Conservation (phyloP, 257 asterid species). For the Solanum sejunctum region DNA sequence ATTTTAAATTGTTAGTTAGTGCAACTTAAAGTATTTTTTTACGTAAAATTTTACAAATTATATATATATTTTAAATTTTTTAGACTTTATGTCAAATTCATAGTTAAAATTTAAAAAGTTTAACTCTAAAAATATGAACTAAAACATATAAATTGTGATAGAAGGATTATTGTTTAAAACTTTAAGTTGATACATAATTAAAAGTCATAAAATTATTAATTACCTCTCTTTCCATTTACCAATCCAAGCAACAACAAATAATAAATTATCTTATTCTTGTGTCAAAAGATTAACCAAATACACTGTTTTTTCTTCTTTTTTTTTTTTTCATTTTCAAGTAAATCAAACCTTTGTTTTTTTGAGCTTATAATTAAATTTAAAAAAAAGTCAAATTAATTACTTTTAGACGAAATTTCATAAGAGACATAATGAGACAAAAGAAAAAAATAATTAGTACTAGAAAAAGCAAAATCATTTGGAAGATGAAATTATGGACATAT, state of each 20-base stretch:
- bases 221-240: not conserved
- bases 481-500: not conserved
- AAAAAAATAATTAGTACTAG: not conserved
- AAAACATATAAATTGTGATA: not conserved
- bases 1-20: not conserved
- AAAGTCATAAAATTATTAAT: not conserved
- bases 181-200: not conserved
- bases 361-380: not conserved
- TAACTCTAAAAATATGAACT: not conserved
- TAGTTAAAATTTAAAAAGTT: not conserved
- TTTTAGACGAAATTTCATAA: not conserved
- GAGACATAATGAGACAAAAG: not conserved
- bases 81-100: not conserved
- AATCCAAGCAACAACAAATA: not conserved
- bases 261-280: not conserved
- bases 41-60: not conserved
- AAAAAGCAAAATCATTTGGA: not conserved
- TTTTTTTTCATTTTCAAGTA: not conserved
- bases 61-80: no score
- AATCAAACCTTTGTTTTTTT: not conserved
- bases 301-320: not conserved
- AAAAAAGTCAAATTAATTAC: not conserved
- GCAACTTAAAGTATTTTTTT: not conserved
- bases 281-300: not conserved
- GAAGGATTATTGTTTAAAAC: not conserved